Conservation (phyloP, 2,329 filamentous ascomycete genomes). For the Pseudogymnoascus sp. region DNA sequence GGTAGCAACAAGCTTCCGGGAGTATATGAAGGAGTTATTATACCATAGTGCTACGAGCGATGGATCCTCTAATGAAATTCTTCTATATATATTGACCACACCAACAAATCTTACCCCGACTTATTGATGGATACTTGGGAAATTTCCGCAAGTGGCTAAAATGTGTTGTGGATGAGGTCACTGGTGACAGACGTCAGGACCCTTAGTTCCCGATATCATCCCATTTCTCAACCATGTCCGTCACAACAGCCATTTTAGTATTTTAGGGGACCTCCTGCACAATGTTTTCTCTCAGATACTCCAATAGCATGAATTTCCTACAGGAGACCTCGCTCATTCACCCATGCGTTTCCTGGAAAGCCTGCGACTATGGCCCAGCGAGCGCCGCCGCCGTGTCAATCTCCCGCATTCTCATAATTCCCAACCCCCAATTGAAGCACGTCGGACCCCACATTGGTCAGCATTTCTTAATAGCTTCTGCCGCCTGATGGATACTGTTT, state of each 20-base stretch:
- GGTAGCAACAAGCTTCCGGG: background rate
- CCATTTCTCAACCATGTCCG: background rate
- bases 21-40: background rate
- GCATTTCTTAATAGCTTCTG: background rate
- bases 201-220: slow-evolving; percentile 4
- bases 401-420: background rate
- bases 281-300: background rate
- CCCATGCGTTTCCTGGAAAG: background rate
- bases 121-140: background rate
- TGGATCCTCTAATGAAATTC: background rate
- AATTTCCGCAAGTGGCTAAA: background rate
- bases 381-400: background rate
- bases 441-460: background rate
- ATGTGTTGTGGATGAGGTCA: slow-evolving; percentile 4
- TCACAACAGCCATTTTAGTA: slow-evolving; percentile 6
- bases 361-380: background rate
- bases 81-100: background rate
- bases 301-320: background rate
- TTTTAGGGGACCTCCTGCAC: slow-evolving; percentile 1
- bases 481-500: background rate
- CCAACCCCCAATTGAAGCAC: background rate
- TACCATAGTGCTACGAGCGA: slow-evolving; percentile 1
- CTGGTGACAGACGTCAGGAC: slow-evolving; percentile 6
- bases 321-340: background rate
- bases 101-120: background rate